A percentile compares a stretch with the other conserved stretches of the same genome.
Conservation (phyloP, 2,329 filamentous ascomycete genomes). For the Fusarium concolor region DNA sequence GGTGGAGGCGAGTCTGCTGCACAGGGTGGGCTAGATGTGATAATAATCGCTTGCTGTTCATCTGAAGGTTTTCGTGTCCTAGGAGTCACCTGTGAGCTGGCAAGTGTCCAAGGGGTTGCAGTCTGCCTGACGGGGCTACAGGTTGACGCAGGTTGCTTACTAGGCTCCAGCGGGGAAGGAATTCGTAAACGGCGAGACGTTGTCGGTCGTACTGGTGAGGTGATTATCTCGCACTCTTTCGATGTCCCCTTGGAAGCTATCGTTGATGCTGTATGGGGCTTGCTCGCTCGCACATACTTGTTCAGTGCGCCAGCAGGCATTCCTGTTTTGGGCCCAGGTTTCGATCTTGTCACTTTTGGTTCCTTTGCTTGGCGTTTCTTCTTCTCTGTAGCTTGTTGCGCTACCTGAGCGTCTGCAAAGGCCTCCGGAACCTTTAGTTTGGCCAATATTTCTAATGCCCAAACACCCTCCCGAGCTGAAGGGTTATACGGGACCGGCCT, state of each 20-base stretch:
- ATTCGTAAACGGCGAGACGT: conserved; percentile 38
- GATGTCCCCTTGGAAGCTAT: neutral
- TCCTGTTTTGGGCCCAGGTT: conserved; percentile 32
- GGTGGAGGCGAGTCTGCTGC: conserved; percentile 47
- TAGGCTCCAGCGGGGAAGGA: conserved; percentile 46
- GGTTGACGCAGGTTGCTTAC: conserved; percentile 52
- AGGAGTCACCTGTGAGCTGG: conserved; percentile 58
- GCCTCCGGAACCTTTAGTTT: conserved; percentile 42
- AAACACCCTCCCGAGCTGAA: conserved; percentile 61
- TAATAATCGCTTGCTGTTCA: conserved; percentile 55
- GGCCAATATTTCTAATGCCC: conserved; percentile 54
- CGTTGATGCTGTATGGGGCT: conserved; percentile 38
- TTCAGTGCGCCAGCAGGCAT: conserved; percentile 53
- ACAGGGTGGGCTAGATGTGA: conserved; percentile 58
- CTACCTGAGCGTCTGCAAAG: conserved; percentile 47
- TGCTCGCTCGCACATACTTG: conserved; percentile 57
- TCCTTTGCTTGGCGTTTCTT: conserved; percentile 26
- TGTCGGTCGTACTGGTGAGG: conserved; percentile 10
- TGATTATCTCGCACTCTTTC: neutral
- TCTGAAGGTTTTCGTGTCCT: conserved; percentile 48
- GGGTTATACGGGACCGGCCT: conserved; percentile 68
- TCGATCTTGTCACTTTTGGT: conserved; percentile 29
- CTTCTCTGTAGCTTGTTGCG: conserved; percentile 11
- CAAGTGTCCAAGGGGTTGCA: conserved; percentile 53
- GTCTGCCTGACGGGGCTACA: conserved; percentile 38